Conservation (phyloP, 768 basidiomycete genomes). For the Mycena maculata region DNA sequence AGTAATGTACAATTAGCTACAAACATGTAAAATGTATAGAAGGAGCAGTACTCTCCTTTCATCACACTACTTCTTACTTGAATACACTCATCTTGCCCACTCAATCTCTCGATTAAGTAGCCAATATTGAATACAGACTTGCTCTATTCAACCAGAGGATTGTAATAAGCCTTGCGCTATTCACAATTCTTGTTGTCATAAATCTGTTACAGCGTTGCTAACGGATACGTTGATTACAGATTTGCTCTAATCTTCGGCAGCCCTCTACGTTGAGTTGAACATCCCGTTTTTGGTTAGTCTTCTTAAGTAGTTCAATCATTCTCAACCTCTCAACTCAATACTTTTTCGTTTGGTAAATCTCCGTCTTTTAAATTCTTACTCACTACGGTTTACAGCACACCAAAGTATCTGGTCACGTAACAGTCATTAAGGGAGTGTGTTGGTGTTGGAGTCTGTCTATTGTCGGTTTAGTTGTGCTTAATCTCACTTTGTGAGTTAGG, state of each 20-base stretch:
- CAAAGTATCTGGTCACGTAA: too few species aligned
- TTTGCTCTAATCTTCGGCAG: slow-evolving; percentile 6
- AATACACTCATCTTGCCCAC: not conserved
- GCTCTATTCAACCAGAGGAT: slow-evolving; percentile 7
- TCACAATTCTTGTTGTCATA: slow-evolving; percentile 10
- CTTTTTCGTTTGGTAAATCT: not conserved
- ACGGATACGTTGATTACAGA: slow-evolving; percentile 4
- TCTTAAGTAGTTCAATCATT: slow-evolving; percentile 6
- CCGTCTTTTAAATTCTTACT: not conserved
- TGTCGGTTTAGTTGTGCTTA: too few species aligned
- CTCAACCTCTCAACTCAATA: not conserved
- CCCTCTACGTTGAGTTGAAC: slow-evolving; percentile 3
- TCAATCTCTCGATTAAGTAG: slow-evolving; percentile 9
- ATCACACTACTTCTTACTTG: not conserved
- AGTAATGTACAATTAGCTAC: not conserved
- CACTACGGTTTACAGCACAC: not conserved
- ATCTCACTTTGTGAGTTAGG: too few species aligned
- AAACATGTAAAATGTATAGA: slow-evolving; percentile 4
- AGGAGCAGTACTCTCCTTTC: not conserved
- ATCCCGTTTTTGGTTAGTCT: slow-evolving; percentile 5
- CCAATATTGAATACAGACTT: not conserved
- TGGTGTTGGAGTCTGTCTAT: too few species aligned
- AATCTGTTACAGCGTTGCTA: slow-evolving; percentile 6
- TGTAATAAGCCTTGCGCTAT: slow-evolving; percentile 2
- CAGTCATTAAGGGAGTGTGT: too few species aligned